Evolutionary conservation across 2,329 filamentous ascomycete species (phyloP).

Genomic region (Aureobasidium melanogenum): DNA sequence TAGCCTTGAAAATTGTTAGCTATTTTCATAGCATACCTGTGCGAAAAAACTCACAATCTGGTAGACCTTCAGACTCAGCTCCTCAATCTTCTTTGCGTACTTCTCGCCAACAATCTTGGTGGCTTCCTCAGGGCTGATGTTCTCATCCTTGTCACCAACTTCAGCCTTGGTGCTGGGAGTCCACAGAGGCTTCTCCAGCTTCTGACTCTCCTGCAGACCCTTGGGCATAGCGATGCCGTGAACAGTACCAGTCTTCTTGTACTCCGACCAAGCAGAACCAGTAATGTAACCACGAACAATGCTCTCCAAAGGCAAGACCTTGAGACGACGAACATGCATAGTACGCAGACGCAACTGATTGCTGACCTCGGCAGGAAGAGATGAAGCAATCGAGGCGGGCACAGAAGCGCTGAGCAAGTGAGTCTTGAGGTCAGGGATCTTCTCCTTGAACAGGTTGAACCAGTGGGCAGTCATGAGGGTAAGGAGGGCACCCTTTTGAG

Average conservation of each 20-base stretch:
- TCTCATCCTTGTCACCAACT: slow-evolving; percentile 70
- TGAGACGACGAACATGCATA: slow-evolving; percentile 68
- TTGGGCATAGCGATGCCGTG: slow-evolving; percentile 63
- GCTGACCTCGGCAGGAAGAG: slow-evolving; percentile 30
- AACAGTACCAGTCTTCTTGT: slow-evolving; percentile 63
- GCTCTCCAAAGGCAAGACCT: slow-evolving; percentile 70
- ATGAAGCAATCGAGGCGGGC: slow-evolving; percentile 48
- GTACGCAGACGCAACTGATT: slow-evolving; percentile 49
- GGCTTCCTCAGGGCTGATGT: slow-evolving; percentile 64
- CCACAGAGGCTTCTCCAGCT: slow-evolving; percentile 61
- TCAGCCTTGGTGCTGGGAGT: slow-evolving; percentile 83
- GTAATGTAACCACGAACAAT: slow-evolving; percentile 89
- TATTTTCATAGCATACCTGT: not conserved
- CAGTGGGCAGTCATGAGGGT: slow-evolving; percentile 60
- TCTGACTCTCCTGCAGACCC: slow-evolving; percentile 62
- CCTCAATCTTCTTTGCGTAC: slow-evolving; percentile 57
- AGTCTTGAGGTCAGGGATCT: slow-evolving; percentile 50
- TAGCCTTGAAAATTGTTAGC: slow-evolving; percentile 33
- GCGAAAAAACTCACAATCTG: slow-evolving; percentile 31
- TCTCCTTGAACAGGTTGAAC: slow-evolving; percentile 52
- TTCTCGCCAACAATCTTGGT: slow-evolving; percentile 54
- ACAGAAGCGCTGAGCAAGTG: slow-evolving; percentile 55
- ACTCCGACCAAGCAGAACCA: slow-evolving; percentile 75
- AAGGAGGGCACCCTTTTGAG: slow-evolving; percentile 57
- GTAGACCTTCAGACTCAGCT: slow-evolving; percentile 58